Evolutionary conservation across 2,329 filamentous ascomycete species (phyloP).

Genomic region (Bimuria novae-zelandiae): DNA sequence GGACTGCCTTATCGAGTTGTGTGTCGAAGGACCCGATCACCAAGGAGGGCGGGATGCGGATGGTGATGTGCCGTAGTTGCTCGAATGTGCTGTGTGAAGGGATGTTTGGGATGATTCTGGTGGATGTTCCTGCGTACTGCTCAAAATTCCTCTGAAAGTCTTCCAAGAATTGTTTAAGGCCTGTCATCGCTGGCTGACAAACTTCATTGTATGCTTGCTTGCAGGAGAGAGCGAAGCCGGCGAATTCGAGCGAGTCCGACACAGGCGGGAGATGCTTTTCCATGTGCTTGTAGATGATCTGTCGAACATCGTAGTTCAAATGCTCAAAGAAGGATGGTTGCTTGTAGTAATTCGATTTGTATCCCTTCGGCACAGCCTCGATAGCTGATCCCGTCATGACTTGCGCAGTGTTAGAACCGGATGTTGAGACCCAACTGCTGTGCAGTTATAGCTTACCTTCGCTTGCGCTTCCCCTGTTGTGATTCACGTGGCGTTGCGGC

Average conservation of each 20-base stretch:
- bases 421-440: too few relatives aligned
- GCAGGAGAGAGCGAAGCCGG: neutral
- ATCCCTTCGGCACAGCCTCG: neutral
- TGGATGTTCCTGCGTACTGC: neutral
- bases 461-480: too few relatives aligned
- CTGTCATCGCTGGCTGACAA: neutral
- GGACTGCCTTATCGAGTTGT: slow-evolving; percentile 1
- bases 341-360: neutral
- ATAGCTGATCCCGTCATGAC: neutral
- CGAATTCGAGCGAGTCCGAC: neutral
- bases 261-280: neutral
- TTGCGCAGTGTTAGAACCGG: too few relatives aligned
- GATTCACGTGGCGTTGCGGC: too few relatives aligned
- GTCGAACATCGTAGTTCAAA: slow-evolving; percentile 2
- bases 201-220: neutral
- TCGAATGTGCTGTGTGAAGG: neutral
- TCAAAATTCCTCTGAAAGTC: neutral
- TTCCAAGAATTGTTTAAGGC: neutral
- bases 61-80: neutral
- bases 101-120: neutral
- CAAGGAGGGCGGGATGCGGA: neutral
- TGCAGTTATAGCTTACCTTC: too few relatives aligned
- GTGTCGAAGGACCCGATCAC: neutral
- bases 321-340: slow-evolving; percentile 2
- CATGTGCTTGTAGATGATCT: neutral